Conservation (phyloP, 2,329 filamentous ascomycete genomes). For the Beauveria medogensis region DNA sequence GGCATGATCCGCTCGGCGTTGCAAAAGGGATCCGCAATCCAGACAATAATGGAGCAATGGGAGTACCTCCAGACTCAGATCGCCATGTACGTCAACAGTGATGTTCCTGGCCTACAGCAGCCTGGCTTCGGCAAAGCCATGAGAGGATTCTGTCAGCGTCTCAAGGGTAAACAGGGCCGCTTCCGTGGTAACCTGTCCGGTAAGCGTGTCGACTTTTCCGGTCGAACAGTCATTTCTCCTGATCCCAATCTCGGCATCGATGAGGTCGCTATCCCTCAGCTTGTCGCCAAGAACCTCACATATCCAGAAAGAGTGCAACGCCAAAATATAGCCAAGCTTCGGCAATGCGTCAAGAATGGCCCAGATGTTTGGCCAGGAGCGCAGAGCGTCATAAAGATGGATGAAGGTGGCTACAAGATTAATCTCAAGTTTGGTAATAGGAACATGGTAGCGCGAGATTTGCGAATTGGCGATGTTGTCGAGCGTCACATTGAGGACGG, state of each 20-base stretch:
- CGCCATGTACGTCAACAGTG: constrained; percentile 96
- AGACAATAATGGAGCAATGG: constrained; percentile 96
- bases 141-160: constrained; percentile 84
- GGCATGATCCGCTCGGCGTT: constrained; percentile 77
- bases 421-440: constrained; percentile 69
- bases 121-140: constrained; percentile 81
- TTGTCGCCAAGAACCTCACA: constrained; percentile 94
- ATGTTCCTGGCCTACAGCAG: constrained; percentile 86
- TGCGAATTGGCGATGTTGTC: constrained; percentile 79
- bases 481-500: constrained; percentile 92
- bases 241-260: constrained; percentile 92
- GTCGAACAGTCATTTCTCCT: constrained; percentile 92
- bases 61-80: constrained; percentile 93
- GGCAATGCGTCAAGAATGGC: constrained; percentile 66
- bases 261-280: constrained; percentile 81
- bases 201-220: constrained; percentile 98
- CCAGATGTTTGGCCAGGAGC: constrained; percentile 78
- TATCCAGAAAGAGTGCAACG: constrained; percentile 84
- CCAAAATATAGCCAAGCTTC: constrained; percentile 79
- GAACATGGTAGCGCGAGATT: constrained; percentile 60
- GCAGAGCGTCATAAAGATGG: constrained; percentile 69
- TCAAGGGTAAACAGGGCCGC: constrained; percentile 95
- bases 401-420: constrained; percentile 59
- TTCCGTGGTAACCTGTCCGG: constrained; percentile 96
- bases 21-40: constrained; percentile 72